Conservation (phyloP, 805 yeast species). For the Cyberlindnera japonica region DNA sequence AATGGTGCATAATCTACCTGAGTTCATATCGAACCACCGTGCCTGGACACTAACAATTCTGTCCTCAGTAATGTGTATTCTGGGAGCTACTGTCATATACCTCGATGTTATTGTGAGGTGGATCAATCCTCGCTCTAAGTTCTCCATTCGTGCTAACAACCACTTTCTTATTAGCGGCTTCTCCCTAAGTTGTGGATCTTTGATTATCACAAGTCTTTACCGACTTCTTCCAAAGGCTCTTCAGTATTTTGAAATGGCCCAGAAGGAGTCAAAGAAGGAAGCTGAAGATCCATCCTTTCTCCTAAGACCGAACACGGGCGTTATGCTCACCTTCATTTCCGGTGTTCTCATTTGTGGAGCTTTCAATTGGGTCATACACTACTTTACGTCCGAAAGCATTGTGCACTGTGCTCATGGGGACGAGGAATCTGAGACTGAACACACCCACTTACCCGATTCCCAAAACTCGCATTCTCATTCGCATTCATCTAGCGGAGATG, state of each 20-base stretch:
- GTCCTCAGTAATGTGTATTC: slow-evolving; percentile 65
- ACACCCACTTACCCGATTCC: slow-evolving; percentile 17
- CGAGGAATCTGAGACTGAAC: slow-evolving; percentile 24
- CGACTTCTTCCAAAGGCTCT: slow-evolving; percentile 69
- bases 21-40: slow-evolving; percentile 22
- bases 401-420: slow-evolving; percentile 80
- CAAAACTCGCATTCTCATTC: slow-evolving; percentile 13
- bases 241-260: slow-evolving; percentile 38
- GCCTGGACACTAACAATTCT: slow-evolving; percentile 66
- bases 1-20: background rate
- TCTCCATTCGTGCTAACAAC: slow-evolving; percentile 56
- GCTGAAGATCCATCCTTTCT: slow-evolving; percentile 14
- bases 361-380: slow-evolving; percentile 66
- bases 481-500: slow-evolving; percentile 9
- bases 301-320: slow-evolving; percentile 32
- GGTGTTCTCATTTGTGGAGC: slow-evolving; percentile 62
- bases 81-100: slow-evolving; percentile 68
- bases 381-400: slow-evolving; percentile 72
- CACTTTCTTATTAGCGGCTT: slow-evolving; percentile 69
- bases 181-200: slow-evolving; percentile 77
- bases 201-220: slow-evolving; percentile 73
- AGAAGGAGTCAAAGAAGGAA: slow-evolving; percentile 11
- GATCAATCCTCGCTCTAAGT: slow-evolving; percentile 42
- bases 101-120: slow-evolving; percentile 50
- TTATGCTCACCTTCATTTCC: slow-evolving; percentile 44